phyloP scores from a whole-genome alignment of 1,284 basidiomycete genomes.

The Coniophora puteana region DNA sequence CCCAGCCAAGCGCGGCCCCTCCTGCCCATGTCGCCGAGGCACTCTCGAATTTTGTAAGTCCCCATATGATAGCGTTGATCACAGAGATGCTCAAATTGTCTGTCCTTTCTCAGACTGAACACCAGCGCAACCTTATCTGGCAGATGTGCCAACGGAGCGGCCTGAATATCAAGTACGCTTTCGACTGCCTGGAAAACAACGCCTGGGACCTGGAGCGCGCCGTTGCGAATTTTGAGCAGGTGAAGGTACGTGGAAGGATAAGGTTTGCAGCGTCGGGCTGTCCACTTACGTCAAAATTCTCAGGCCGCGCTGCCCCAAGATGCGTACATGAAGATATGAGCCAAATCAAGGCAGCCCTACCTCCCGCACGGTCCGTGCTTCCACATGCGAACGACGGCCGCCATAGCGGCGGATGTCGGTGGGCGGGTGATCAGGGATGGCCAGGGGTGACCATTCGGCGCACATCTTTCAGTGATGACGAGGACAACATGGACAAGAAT shows the following conservation, averaged over 20 bases:
- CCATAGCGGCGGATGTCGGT: too few species aligned
- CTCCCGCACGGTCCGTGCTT: too few species aligned
- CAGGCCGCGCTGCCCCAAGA: constrained; percentile 40
- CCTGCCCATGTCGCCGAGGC: too few species aligned
- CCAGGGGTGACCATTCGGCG: too few species aligned
- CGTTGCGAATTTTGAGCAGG: constrained; percentile 77
- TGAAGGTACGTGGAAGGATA: constrained; percentile 60
- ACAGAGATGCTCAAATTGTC: constrained; percentile 9
- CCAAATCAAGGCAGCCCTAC: neutral
- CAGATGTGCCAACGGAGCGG: constrained; percentile 68
- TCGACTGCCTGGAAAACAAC: constrained; percentile 81
- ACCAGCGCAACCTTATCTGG: constrained; percentile 63
- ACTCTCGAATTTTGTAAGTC: constrained; percentile 54
- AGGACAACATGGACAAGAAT: too few species aligned
- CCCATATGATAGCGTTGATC: constrained; percentile 6
- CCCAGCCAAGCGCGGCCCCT: constrained; percentile 38
- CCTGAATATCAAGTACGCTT: constrained; percentile 71
- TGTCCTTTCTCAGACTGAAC: constrained; percentile 48
- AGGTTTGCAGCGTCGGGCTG: constrained; percentile 9
- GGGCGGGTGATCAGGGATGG: too few species aligned
- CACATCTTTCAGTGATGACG: too few species aligned
- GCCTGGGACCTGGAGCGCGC: constrained; percentile 78
- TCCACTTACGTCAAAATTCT: constrained; percentile 23
- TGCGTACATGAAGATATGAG: constrained; percentile 38
- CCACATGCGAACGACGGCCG: too few species aligned